Base-by-base conservation (phyloP, 208 protist species). In the Trichomonas tenax region DNA sequence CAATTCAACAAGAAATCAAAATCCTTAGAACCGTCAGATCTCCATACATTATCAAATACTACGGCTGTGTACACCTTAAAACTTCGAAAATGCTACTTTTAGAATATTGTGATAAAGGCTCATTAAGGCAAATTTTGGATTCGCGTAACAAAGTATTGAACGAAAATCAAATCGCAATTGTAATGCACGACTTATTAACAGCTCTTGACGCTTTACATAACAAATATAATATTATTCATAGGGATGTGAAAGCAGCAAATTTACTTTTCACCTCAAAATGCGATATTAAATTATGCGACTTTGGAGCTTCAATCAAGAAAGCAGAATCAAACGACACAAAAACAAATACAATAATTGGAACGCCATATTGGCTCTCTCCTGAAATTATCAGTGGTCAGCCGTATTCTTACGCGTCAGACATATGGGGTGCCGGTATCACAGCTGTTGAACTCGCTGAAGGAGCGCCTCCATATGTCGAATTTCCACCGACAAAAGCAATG, bases 171-270 rank as follows among this genome's bases (percentile, higher is more conserved):
- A 93, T 93, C 15, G 11, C 86, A 15, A 44, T 34, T 58, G 86
- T 93, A 17, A 93, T 93, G 86, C 44, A 48, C n/a, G 86, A 93
- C 46, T 51, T 93, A 51, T 44, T 93, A 48, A 34, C 9, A 8
- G 86, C 40, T 38, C 44, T 93, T 6, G 8, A 51, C 8, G 14
- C 15, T 21, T n/a, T 93, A 1, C 86, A 93, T 51, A 48, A 93
- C 26, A 38, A 48, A 51, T 51, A 44, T 51, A 41, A 93, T 51
- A 93, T 98, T 96, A 98, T 99, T 48, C 98, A 99, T 96, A 96
- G 98, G 38, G 98, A 99, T 96, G 98, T 99, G 63, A 99, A 99
- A 96, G 97, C 96, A 41, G 96, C 95, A 31, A 97, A 97, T 38
- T 58, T 82, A 14, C 63, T 96, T 46, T 82, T 97, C 23, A 97